Evolutionary conservation across 2,329 filamentous ascomycete species (phyloP).

Genomic region (Botrytis medusae): DNA sequence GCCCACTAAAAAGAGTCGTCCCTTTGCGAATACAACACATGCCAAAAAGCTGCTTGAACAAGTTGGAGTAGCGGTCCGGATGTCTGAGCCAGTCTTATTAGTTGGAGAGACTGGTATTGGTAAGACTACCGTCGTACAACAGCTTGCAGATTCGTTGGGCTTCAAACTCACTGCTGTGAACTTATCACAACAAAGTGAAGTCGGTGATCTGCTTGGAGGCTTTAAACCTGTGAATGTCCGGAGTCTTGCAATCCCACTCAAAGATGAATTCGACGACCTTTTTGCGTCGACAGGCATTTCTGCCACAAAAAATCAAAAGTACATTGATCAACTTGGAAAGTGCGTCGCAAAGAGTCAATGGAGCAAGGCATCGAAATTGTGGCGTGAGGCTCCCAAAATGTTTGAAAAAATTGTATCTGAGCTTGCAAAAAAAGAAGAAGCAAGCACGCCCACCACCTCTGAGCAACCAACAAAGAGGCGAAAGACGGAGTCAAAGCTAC

Average conservation of each 20-base stretch:
- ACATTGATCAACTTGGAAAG: slow-evolving; percentile 77
- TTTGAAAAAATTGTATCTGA: slow-evolving; percentile 69
- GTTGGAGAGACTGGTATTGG: slow-evolving; percentile 99
- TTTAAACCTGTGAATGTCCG: slow-evolving; percentile 95
- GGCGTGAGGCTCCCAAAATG: slow-evolving; percentile 86
- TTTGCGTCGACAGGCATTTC: slow-evolving; percentile 86
- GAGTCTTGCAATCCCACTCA: slow-evolving; percentile 81
- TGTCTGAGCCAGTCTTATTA: slow-evolving; percentile 85
- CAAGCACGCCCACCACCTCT: slow-evolving; percentile 42
- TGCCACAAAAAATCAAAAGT: slow-evolving; percentile 80
- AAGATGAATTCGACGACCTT: slow-evolving; percentile 90
- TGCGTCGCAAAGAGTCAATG: slow-evolving; percentile 81
- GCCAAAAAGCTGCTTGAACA: slow-evolving; percentile 85
- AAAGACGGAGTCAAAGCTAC: slow-evolving; percentile 66
- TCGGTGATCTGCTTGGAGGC: slow-evolving; percentile 89
- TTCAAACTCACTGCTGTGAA: slow-evolving; percentile 92
- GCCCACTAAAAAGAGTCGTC: slow-evolving; percentile 55
- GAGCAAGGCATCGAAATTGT: slow-evolving; percentile 80
- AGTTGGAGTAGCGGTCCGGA: slow-evolving; percentile 76
- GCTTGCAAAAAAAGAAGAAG: slow-evolving; percentile 48
- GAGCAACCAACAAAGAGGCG: slow-evolving; percentile 70
- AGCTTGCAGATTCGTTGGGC: slow-evolving; percentile 79
- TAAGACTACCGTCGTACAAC: slow-evolving; percentile 95
- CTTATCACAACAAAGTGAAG: slow-evolving; percentile 95
- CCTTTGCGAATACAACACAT: slow-evolving; percentile 86